Evolutionary conservation across 352 stramenopile species (phyloP).

Genomic region (Globisporangium paddicum): DNA sequence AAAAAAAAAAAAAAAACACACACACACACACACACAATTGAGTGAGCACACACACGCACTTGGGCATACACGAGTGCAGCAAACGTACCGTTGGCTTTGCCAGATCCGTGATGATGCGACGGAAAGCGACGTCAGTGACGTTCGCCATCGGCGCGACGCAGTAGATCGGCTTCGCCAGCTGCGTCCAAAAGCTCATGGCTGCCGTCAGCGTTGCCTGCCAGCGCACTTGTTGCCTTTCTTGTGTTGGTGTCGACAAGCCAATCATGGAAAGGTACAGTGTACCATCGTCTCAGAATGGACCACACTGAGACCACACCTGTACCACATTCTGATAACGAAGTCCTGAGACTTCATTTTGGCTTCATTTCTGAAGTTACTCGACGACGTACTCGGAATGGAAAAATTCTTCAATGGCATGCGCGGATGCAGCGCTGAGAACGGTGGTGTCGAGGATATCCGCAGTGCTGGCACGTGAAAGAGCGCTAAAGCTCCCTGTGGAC

Average conservation of each 20-base stretch:
- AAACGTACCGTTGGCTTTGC: conserved; percentile 66
- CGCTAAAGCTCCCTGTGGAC: conserved; percentile 38
- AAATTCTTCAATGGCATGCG: conserved; percentile 65
- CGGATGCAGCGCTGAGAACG: conserved; percentile 51
- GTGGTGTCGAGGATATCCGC: conserved; percentile 56
- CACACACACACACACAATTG: too few relatives aligned
- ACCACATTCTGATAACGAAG: not conserved
- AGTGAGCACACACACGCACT: too few relatives aligned
- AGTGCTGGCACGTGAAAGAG: conserved; percentile 40
- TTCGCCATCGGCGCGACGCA: conserved; percentile 85
- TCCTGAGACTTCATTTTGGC: not conserved
- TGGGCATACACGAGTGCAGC: too few relatives aligned
- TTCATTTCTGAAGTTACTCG: conserved; percentile 22
- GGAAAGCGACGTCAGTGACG: conserved; percentile 75
- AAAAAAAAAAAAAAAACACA: too few relatives aligned
- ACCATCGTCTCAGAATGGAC: not conserved
- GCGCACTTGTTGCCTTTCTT: not conserved
- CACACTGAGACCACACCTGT: too few relatives aligned
- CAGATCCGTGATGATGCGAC: conserved; percentile 66
- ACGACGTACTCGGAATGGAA: conserved; percentile 64
- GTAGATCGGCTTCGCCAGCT: conserved; percentile 60
- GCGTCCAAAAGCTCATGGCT: conserved; percentile 56
- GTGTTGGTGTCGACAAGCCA: not conserved
- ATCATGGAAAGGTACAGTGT: not conserved
- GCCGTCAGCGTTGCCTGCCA: not conserved